A percentile compares a stretch with the other conserved stretches of the same genome.
Conservation (phyloP, 2,329 filamentous ascomycete species). For the Claviceps cyperi region DNA sequence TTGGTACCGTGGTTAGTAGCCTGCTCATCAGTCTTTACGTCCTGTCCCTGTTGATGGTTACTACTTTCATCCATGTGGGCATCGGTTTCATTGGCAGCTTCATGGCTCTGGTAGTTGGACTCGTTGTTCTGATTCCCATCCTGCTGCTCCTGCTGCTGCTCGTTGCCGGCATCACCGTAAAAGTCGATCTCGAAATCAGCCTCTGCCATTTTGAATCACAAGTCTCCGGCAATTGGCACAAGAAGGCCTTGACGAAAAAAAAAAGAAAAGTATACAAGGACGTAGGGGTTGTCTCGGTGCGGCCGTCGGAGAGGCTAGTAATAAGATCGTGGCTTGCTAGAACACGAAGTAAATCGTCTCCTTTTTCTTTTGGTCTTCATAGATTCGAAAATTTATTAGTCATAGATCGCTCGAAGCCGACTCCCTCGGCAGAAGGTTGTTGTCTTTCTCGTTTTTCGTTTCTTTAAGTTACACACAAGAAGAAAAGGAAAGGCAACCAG, state of each 20-base stretch:
- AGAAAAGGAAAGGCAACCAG: conserved; percentile 1
- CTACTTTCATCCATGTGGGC: conserved; percentile 17
- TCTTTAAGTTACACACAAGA: conserved; percentile 2
- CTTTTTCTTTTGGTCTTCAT: background rate
- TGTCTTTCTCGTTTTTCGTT: background rate
- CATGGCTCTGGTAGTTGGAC: conserved; percentile 5
- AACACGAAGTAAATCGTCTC: background rate
- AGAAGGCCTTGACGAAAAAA: background rate
- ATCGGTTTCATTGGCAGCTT: conserved; percentile 26
- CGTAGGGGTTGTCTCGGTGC: background rate
- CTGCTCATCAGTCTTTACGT: conserved; percentile 13
- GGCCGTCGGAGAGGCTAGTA: background rate
- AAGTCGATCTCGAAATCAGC: conserved; percentile 62
- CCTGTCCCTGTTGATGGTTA: conserved; percentile 11
- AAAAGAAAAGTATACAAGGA: background rate
- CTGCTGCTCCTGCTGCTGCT: conserved; percentile 21
- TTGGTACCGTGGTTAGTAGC: conserved; percentile 36
- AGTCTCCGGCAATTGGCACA: too few relatives aligned
- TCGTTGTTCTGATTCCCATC: conserved; percentile 25
- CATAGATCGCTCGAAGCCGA: background rate
- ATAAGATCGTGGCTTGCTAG: background rate
- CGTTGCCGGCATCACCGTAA: conserved; percentile 45
- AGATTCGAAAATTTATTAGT: conserved; percentile 2
- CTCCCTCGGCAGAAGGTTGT: background rate
- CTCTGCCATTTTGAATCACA: conserved; percentile 42